Conservation (phyloP, 2,329 filamentous ascomycete genomes). For the Penicillium janthinellum region DNA sequence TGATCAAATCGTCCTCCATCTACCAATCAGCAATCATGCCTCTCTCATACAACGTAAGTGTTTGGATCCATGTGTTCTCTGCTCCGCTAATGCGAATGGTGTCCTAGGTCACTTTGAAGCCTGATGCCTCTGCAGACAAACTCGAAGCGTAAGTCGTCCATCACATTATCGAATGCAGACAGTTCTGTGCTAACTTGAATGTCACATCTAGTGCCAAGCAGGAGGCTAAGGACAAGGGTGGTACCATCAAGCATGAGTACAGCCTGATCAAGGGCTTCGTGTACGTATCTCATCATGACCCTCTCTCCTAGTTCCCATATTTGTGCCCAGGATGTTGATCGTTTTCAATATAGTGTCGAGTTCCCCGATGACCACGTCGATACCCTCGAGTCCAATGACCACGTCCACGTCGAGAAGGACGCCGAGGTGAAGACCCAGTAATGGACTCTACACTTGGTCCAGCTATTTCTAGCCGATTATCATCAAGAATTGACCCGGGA, state of each 20-base stretch:
- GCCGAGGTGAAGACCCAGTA: constrained; percentile 72
- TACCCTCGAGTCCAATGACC: constrained; percentile 67
- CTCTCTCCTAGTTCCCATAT: not conserved
- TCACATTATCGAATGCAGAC: not conserved
- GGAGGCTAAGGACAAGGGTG: constrained; percentile 72
- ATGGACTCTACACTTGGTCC: constrained; percentile 18
- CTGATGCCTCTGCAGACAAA: constrained; percentile 65
- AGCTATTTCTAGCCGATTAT: constrained; percentile 1
- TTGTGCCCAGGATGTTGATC: not conserved
- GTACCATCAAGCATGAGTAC: constrained; percentile 82
- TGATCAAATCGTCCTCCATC: not conserved
- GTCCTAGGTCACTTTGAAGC: constrained; percentile 75
- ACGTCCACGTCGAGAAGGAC: constrained; percentile 80
- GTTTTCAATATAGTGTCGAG: constrained; percentile 60
- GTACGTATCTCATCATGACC: constrained; percentile 57
- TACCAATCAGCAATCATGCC: constrained; percentile 34
- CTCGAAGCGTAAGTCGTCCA: constrained; percentile 62
- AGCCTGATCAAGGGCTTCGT: constrained; percentile 88
- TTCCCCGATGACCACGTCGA: constrained; percentile 68
- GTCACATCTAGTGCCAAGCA: constrained; percentile 68
- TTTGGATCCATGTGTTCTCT: not conserved
- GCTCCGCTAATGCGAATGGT: constrained; percentile 8
- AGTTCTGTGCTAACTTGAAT: constrained; percentile 13
- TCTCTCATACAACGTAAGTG: constrained; percentile 41
- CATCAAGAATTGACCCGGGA: not conserved